Evolutionary conservation across 1,139 yeast genomes (phyloP), one percentile per base, ranked within the genome.

Genomic region (Magnusiomyces fungicola): DNA sequence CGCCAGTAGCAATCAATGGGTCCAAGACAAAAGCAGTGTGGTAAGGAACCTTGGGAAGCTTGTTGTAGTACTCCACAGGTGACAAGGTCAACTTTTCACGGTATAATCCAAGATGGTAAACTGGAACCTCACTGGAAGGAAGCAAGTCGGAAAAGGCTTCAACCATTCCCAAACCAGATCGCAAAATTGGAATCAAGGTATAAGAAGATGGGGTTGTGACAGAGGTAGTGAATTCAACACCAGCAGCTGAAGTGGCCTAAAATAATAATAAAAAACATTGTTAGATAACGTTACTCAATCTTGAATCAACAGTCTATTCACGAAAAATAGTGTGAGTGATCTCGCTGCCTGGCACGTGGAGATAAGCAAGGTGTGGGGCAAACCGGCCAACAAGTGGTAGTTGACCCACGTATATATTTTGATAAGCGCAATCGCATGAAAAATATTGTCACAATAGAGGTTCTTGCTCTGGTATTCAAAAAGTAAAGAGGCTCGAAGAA

Each of bases 1-100:
- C 68, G 16, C 70, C 70, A 7, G 70, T 66, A 9, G 70, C 70
- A 47, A 66, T 60, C 22, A 66, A 62, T 19, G 70, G 70, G 47
- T 66, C 70, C 18, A 66, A 51, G 12, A 66, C 61, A 53, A 64
- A 56, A 6, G 67, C 70, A 18, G 61, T 42, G 25, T 61, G 63
- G 40, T 49, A 54, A 10, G 57, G 55, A 23, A 47, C 49, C 16
- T 53, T 45, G 24, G 67, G 67, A 34, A 66, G 60, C 53, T 65
- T 65, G 56, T 65, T 66, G 58, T 66, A 66, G 59, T 66, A 66
- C 51, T 66, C 70, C 21, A 66, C 64, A 9, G 70, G 69, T 18
- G 61, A 55, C 24, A 65, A 55, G 3, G 68, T 58, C 42, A 57
- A 46, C 52, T 63, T 59, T 47, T 66, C 70, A 3, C 70, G 58